Evolutionary conservation across 129 eudicot species (phyloP), one percentile per base, ranked within the genome.

Genomic region (Pittosporum tobira): DNA sequence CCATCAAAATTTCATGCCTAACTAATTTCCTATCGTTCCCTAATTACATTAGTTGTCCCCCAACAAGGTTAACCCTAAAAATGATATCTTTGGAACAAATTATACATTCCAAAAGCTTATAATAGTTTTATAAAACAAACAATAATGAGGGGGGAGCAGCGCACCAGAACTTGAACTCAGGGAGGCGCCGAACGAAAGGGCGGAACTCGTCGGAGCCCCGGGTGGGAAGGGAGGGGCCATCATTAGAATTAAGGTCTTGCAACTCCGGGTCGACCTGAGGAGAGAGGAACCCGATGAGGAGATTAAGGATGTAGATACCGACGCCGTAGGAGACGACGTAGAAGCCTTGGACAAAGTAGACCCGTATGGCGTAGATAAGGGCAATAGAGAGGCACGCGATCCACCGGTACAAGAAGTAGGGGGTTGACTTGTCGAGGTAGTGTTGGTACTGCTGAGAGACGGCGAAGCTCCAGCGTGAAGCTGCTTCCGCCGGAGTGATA

Each of bases 221-320:
- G 26, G 71, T 60, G 11, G 96, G 96, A 1, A 88, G 75, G 7
- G 79, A 31, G 7, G 96, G 85, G 9, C 81, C 96, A 58, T 73
- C 87, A 24, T 75, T n/a, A n/a, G n/a, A n/a, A n/a, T n/a, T 40
- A 22, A 73, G 65, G 36, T 67, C 75, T 69, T 67, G 79, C 34
- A 77, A 68, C 44, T 79, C 85, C 10, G 96, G 96, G 71, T 88
- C 96, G 36, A 75, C 88, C 72, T 82, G 90, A 72, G 96, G 96
- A 64, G 95, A 84, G 24, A 88, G 77, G 57, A 88, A 88, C 34
- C 75, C 91, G 64, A 88, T 79, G 61, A 88, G 87, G 43, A 88
- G 83, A 61, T 77, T 81, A 20, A 88, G 87, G 38, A 88, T 71
- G 74, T 81, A 88, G 57, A 88, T 84, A 36, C 95, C 96, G 20